Evolutionary conservation across 1,139 yeast species (phyloP).

Genomic region (Taphrina confusa): DNA sequence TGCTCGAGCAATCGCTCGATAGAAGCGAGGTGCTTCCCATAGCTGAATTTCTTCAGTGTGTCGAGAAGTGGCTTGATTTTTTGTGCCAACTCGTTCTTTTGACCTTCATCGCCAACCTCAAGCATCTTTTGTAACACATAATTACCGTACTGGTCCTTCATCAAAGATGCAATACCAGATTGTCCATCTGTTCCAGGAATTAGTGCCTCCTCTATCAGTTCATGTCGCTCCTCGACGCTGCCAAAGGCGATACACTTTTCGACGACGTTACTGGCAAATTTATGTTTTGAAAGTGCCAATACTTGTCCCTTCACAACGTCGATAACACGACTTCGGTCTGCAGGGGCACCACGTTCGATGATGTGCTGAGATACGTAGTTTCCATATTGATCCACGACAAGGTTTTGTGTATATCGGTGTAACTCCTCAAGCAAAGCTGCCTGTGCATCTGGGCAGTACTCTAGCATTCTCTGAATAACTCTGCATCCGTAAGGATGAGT

Average conservation of each 20-base stretch:
- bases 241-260: constrained; percentile 88
- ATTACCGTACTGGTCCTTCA: constrained; percentile 97
- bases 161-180: constrained; percentile 55
- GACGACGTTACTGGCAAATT: constrained; percentile 96
- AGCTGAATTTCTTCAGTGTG: constrained; percentile 48
- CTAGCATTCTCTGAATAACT: constrained; percentile 88
- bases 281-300: constrained; percentile 84
- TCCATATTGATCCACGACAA: constrained; percentile 95
- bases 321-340: constrained; percentile 57
- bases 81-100: constrained; percentile 49
- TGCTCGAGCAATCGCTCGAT: constrained; percentile 33
- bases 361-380: constrained; percentile 96
- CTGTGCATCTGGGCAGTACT: constrained; percentile 64
- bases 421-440: constrained; percentile 67
- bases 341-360: constrained; percentile 70
- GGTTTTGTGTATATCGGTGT: constrained; percentile 67
- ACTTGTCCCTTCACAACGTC: constrained; percentile 59
- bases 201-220: constrained; percentile 65
- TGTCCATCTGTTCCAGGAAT: constrained; percentile 39
- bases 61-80: constrained; percentile 50
- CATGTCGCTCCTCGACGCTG: constrained; percentile 59
- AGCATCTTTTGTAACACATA: constrained; percentile 94
- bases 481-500: constrained; percentile 98
- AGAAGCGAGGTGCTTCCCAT: constrained; percentile 63
- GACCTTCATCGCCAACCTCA: constrained; percentile 71